These are phyloP conservation scores for Pythium plurisporium DNA, from an alignment of 352 stramenopile genomes.

Conservation along the genomic window DNA sequence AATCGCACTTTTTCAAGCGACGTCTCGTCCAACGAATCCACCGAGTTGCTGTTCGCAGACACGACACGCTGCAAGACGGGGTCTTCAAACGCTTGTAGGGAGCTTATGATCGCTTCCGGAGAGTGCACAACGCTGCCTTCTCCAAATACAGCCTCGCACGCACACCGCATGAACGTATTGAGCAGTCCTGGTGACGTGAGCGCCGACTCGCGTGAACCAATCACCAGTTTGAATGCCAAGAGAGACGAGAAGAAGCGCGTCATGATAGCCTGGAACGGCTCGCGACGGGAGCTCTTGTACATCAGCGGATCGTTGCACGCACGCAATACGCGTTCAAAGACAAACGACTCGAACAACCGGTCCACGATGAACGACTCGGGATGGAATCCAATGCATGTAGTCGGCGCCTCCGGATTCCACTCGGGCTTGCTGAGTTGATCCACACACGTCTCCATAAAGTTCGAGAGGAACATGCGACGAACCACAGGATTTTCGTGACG, in stretches of 20 bases:
- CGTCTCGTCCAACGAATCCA: constrained; percentile 23
- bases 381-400: not conserved
- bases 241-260: constrained; percentile 23
- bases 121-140: constrained; percentile 46
- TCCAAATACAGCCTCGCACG: constrained; percentile 48
- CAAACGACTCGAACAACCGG: constrained; percentile 46
- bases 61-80: constrained; percentile 12
- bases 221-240: constrained; percentile 14
- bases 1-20: constrained; percentile 56
- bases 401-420: not conserved
- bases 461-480: constrained; percentile 63
- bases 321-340: constrained; percentile 46
- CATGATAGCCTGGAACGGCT: constrained; percentile 20
- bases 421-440: constrained; percentile 8
- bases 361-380: constrained; percentile 35
- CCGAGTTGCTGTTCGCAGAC: not conserved
- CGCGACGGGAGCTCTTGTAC: constrained; percentile 50
- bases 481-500: constrained; percentile 73
- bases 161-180: constrained; percentile 25
- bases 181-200: constrained; percentile 9
- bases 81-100: constrained; percentile 57
- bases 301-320: constrained; percentile 67
- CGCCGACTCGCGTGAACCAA: not conserved
- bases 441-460: constrained; percentile 49
- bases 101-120: constrained; percentile 63